Percentiles rank a stretch among this genome's conserved stretches.
These are phyloP conservation scores for Pythium sukuiense DNA, from an alignment of 352 stramenopile genomes.

Conservation along the genomic window DNA sequence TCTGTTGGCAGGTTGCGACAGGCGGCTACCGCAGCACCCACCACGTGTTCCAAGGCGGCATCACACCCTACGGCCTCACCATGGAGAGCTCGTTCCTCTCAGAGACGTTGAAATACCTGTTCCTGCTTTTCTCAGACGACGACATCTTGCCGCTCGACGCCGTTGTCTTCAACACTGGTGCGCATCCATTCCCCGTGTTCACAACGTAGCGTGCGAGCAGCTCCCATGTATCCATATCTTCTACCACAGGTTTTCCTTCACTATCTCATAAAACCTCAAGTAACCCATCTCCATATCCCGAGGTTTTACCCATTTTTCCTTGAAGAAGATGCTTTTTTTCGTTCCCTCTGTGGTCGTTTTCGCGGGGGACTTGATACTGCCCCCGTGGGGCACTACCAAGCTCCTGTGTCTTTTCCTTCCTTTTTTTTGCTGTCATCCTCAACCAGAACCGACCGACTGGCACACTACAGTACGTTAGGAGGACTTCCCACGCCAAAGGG, in stretches of 20 bases:
- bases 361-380: constrained; percentile 3
- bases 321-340: constrained; percentile 10
- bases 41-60: constrained; percentile 45
- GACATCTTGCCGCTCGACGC: constrained; percentile 65
- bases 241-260: constrained; percentile 11
- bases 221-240: constrained; percentile 20
- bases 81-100: constrained; percentile 92
- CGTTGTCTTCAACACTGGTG: constrained; percentile 88
- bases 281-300: not conserved
- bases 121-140: constrained; percentile 83
- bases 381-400: not conserved
- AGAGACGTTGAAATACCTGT: constrained; percentile 94
- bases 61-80: constrained; percentile 29
- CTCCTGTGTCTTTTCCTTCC: constrained; percentile 14
- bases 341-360: constrained; percentile 4
- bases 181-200: constrained; percentile 62
- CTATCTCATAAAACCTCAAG: constrained; percentile 5
- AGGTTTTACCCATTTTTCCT: constrained; percentile 22
- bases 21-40: constrained; percentile 72
- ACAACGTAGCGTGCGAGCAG: not conserved
- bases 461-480: not conserved
- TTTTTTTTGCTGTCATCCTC: constrained; percentile 10
- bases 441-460: not conserved
- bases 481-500: not conserved
- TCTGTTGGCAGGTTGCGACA: constrained; percentile 28